Conservation (phyloP, 768 basidiomycete species). For the Lactarius evosmus region DNA sequence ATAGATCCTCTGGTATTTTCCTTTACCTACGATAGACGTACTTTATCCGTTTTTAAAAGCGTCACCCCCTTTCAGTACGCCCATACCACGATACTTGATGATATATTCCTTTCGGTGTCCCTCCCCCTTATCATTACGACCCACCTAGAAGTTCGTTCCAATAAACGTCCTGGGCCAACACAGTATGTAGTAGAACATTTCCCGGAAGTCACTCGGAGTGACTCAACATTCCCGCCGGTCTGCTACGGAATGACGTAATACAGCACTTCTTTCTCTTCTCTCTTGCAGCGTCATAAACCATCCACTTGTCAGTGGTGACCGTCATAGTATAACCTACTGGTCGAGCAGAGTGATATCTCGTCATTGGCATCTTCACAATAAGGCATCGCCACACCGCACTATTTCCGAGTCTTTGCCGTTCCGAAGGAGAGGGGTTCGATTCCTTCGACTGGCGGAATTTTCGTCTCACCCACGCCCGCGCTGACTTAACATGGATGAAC, state of each 20-base stretch:
- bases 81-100: constrained; percentile 31
- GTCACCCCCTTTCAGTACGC: constrained; percentile 21
- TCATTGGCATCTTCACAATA: neutral
- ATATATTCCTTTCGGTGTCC: constrained; percentile 30
- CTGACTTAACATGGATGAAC: constrained; percentile 65
- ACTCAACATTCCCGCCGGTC: neutral
- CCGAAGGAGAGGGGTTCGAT: constrained; percentile 17
- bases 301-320: neutral
- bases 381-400: neutral
- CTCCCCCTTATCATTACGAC: constrained; percentile 2
- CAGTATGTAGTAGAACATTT: neutral
- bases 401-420: neutral
- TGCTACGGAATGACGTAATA: neutral
- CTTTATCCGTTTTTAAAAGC: constrained; percentile 32
- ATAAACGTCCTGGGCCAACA: neutral
- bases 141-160: constrained; percentile 10
- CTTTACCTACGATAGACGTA: constrained; percentile 24
- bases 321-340: neutral
- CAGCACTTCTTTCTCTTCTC: neutral
- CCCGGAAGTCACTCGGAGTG: neutral
- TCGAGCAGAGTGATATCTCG: neutral
- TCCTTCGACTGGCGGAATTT: constrained; percentile 12
- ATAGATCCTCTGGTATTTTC: constrained; percentile 21
- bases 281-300: neutral
- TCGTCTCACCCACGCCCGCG: neutral